Conservation (phyloP, 352 stramenopile genomes). For the Phytophthora multivora region DNA sequence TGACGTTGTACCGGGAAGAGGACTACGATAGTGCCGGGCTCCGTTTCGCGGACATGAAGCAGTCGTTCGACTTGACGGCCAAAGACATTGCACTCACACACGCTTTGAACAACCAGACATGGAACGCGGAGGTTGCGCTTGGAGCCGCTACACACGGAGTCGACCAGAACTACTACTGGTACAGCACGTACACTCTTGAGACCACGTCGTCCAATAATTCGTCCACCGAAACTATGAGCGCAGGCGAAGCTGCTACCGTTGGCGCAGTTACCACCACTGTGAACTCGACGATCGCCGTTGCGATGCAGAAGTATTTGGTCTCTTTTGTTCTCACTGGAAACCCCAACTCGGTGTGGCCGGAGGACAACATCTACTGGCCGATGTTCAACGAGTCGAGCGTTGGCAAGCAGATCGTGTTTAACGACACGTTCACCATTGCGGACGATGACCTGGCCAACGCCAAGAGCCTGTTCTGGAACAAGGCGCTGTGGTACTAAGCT, state of each 20-base stretch:
- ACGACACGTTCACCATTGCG: slow-evolving; percentile 21
- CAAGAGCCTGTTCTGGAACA: slow-evolving; percentile 33
- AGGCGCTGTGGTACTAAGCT: slow-evolving; percentile 32
- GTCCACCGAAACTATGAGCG: background rate
- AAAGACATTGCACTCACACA: slow-evolving; percentile 28
- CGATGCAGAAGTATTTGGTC: slow-evolving; percentile 35
- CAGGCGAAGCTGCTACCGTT: background rate
- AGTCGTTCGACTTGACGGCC: slow-evolving; percentile 25
- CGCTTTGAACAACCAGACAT: slow-evolving; percentile 30
- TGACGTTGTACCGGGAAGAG: slow-evolving; percentile 23
- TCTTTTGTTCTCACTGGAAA: slow-evolving; percentile 32
- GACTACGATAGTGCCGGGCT: slow-evolving; percentile 28
- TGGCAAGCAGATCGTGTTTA: slow-evolving; percentile 26
- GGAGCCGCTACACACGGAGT: slow-evolving; percentile 14
- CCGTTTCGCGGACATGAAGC: slow-evolving; percentile 32
- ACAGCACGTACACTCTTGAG: slow-evolving; percentile 25
- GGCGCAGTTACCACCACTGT: slow-evolving; percentile 4
- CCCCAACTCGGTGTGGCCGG: slow-evolving; percentile 22
- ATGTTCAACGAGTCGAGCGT: slow-evolving; percentile 19
- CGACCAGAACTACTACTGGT: slow-evolving; percentile 36
- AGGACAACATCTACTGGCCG: slow-evolving; percentile 35
- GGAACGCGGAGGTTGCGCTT: slow-evolving; percentile 28
- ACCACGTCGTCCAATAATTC: slow-evolving; percentile 6
- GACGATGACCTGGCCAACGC: slow-evolving; percentile 27
- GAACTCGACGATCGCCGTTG: slow-evolving; percentile 27